Percentiles rank a stretch among this genome's conserved stretches.
These are phyloP conservation scores for Croton laevigatus DNA, from an alignment of 441 rosid genomes.

Conservation along the genomic window DNA sequence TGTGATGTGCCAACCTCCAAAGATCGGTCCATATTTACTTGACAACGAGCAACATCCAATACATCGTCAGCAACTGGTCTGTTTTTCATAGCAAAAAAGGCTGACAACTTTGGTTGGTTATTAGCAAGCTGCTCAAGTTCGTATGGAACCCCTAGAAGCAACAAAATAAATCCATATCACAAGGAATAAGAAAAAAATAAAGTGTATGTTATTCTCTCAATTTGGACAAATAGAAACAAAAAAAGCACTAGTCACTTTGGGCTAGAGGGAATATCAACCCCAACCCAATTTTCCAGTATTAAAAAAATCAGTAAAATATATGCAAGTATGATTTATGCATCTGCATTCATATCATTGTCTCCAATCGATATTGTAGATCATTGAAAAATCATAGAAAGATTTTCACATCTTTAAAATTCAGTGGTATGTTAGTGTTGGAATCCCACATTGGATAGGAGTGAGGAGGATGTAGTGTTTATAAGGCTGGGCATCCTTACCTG, in stretches of 20 bases:
- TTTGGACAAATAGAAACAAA: neutral
- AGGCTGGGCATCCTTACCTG: too few species aligned
- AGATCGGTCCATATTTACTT: slow-evolving; percentile 36
- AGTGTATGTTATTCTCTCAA: neutral
- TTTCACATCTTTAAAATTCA: neutral
- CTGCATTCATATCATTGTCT: neutral
- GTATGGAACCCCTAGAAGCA: slow-evolving; percentile 78
- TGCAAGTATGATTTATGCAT: neutral
- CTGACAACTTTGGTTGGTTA: slow-evolving; percentile 84
- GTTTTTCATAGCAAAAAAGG: slow-evolving; percentile 55
- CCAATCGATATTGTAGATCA: neutral
- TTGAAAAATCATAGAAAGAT: neutral
- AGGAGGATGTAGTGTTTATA: too few species aligned
- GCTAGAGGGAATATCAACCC: neutral
- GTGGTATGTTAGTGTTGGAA: too few species aligned
- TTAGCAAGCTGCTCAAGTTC: slow-evolving; percentile 80
- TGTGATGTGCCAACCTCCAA: slow-evolving; percentile 37
- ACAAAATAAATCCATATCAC: slow-evolving; percentile 21
- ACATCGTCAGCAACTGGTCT: slow-evolving; percentile 29
- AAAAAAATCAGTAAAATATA: neutral
- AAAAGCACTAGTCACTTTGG: neutral
- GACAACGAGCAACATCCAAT: slow-evolving; percentile 26
- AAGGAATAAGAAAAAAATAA: neutral
- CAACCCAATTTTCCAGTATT: neutral
- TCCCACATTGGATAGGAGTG: too few species aligned